Evolutionary conservation across 331 rosid species (phyloP), one percentile per base, ranked within the genome.

Genomic region (Malus hybrid): DNA sequence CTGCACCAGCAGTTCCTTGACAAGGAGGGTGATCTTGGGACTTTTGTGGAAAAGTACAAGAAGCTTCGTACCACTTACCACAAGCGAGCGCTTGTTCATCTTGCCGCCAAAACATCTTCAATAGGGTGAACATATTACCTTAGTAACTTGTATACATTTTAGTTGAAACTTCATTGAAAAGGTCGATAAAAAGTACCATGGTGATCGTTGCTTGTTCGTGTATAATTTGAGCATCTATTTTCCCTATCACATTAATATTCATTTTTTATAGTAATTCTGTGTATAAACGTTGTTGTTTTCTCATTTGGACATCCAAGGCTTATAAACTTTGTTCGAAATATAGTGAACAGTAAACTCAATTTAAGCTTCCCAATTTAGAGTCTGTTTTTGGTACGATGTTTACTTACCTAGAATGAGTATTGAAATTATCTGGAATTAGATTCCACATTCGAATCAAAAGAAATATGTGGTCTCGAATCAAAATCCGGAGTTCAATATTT

Each of bases 41-140:
- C 82, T 2, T 90, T 93, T 73, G 78, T 89, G 82, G 92, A 84
- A 78, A 90, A 90, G 71, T 90, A 90, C 88, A 93, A 86, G 85
- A 87, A 81, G 87, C 89, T 85, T 19, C 95, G 98, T n/a, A 77
- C 86, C 6, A 72, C 84, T 56, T 89, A 87, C 81, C 97, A 90
- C 85, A 79, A 70, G 79, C 87, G 85, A 58, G 93, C 92, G 9
- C 97, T 93, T 42, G 42, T 87, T 52, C 97, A 90, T 78, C 86
- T 93, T 65, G 87, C 98, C 7, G 92, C 93, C 16, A 93, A 81
- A 81, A 87, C 98, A 50, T 89, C 80, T 63, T 63, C 86, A 57
- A 76, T 73, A 60, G 52, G 71, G 2, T 88, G 82, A 87, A 71
- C 42, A 55, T 75, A 14, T 42, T 19, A 42, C 36, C 9, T 5